phyloP scores from a whole-genome alignment of 2,329 filamentous ascomycete genomes.

The Ceratocystis alfenasii region DNA sequence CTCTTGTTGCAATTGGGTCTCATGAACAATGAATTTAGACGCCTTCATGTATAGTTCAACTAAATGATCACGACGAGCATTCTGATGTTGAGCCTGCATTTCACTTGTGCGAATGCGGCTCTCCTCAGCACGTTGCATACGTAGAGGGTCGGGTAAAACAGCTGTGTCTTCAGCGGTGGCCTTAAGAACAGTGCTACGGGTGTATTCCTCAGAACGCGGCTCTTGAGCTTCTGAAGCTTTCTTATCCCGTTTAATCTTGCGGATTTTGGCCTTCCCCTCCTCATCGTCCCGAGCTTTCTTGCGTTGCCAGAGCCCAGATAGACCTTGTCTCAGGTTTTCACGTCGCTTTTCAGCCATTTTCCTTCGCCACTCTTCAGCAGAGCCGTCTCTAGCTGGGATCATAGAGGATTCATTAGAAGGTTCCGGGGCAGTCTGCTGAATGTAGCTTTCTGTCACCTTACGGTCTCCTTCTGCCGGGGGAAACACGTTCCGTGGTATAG shows the following conservation, averaged over 20 bases:
- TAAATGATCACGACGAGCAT: slow-evolving; percentile 55
- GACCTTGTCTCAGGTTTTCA: slow-evolving; percentile 57
- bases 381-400: slow-evolving; percentile 30
- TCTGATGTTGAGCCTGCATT: slow-evolving; percentile 40
- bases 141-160: slow-evolving; percentile 49
- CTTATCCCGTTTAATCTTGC: slow-evolving; percentile 38
- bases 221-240: slow-evolving; percentile 50
- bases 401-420: slow-evolving; percentile 35
- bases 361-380: slow-evolving; percentile 50
- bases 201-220: slow-evolving; percentile 64
- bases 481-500: slow-evolving; percentile 74
- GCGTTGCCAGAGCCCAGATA: slow-evolving; percentile 56
- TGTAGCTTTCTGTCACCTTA: slow-evolving; percentile 52
- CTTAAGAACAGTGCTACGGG: slow-evolving; percentile 51
- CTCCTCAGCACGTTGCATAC: slow-evolving; percentile 42
- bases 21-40: slow-evolving; percentile 71
- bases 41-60: slow-evolving; percentile 87
- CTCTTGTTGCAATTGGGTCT: slow-evolving; percentile 59
- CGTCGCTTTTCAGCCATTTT: slow-evolving; percentile 61
- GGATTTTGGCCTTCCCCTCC: slow-evolving; percentile 32
- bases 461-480: slow-evolving; percentile 40
- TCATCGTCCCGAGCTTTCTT: slow-evolving; percentile 38
- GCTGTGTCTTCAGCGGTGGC: slow-evolving; percentile 39
- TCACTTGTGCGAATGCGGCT: slow-evolving; percentile 34
- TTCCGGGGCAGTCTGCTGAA: slow-evolving; percentile 45